phyloP scores from a whole-genome alignment of 208 protist species.

The Acanthamoeba rhysodes region DNA sequence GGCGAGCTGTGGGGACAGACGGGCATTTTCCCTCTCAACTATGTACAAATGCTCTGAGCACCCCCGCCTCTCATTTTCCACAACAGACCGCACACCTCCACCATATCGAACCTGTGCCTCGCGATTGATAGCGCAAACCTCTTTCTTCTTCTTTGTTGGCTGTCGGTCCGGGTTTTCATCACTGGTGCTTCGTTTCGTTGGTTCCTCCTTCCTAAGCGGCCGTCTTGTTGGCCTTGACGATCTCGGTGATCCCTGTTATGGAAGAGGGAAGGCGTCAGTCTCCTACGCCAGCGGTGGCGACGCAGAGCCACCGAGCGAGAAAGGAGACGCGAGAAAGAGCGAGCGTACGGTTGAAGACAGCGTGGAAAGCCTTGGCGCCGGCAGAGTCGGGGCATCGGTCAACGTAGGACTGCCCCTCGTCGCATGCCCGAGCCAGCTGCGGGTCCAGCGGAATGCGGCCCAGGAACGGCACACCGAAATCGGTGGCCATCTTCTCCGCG shows the following conservation, averaged over 20 bases:
- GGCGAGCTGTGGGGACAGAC: conserved; percentile 30
- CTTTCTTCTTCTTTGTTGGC: too few relatives aligned
- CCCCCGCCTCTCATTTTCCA: background rate
- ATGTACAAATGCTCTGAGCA: conserved; percentile 49
- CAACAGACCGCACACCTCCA: too few relatives aligned
- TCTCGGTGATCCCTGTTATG: background rate
- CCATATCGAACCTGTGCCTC: too few relatives aligned
- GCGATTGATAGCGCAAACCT: too few relatives aligned
- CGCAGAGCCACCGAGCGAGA: too few relatives aligned
- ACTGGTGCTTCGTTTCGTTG: background rate
- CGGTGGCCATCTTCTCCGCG: conserved; percentile 84
- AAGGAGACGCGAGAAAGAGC: background rate
- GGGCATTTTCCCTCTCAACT: conserved; percentile 63
- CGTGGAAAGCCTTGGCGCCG: conserved; percentile 28
- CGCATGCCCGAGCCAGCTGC: conserved; percentile 84
- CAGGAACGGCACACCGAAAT: conserved; percentile 85
- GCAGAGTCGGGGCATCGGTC: conserved; percentile 17
- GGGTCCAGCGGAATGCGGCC: conserved; percentile 90
- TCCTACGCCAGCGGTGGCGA: background rate
- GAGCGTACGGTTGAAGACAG: conserved; percentile 47
- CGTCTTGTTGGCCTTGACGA: conserved; percentile 56
- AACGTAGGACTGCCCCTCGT: conserved; percentile 80
- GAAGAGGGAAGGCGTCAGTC: background rate
- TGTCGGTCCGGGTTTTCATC: background rate
- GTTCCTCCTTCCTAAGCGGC: background rate